These are phyloP conservation scores for Chlamydomonas eustigma DNA, from an alignment of 139 green algal species.

Conservation along the genomic window DNA sequence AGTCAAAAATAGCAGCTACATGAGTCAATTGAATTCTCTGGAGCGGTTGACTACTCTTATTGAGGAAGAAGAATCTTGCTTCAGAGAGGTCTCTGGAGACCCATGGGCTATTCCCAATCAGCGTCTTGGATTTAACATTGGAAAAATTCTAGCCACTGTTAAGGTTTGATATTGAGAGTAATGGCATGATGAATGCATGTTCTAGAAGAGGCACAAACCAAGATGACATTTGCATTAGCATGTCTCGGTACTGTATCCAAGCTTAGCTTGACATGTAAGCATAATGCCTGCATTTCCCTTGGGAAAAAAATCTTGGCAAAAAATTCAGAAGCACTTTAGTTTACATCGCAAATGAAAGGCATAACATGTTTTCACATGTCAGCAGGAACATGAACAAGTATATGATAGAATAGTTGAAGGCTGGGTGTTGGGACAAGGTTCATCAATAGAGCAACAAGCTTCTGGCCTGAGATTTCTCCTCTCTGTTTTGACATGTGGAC, in stretches of 20 bases:
- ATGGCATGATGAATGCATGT: no score
- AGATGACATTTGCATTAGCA: neutral
- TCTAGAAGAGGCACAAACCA: no score
- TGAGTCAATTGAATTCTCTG: neutral
- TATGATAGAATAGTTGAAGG: constrained; percentile 36
- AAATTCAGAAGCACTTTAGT: neutral
- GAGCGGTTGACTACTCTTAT: neutral
- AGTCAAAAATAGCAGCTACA: neutral
- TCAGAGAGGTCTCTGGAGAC: constrained; percentile 7
- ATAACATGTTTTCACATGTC: no score
- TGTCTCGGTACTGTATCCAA: neutral
- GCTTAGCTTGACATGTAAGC: neutral
- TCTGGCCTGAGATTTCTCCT: constrained; percentile 45
- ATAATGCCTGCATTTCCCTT: neutral
- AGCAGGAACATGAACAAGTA: constrained; percentile 34
- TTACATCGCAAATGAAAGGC: no score
- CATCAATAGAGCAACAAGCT: constrained; percentile 36
- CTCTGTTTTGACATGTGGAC: constrained; percentile 35
- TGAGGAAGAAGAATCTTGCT: constrained; percentile 1
- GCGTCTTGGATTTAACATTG: neutral
- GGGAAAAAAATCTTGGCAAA: neutral
- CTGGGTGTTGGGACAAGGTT: constrained; percentile 30
- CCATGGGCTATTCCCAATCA: neutral
- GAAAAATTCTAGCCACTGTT: constrained; percentile 16
- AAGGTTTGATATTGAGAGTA: no score